These are phyloP conservation scores for Solanum sparsipilum DNA, from an alignment of 257 asterid species.

Conservation along the genomic window DNA sequence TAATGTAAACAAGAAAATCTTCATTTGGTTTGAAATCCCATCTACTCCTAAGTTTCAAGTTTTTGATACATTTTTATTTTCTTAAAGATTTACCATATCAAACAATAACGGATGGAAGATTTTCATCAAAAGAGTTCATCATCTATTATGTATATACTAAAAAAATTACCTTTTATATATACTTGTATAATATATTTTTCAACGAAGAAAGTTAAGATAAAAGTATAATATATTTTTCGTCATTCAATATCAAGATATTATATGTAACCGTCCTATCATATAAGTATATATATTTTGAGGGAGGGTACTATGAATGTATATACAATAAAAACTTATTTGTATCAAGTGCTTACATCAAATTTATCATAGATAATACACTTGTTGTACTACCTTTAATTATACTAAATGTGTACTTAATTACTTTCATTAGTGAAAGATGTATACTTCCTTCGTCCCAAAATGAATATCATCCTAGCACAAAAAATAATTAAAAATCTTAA, in stretches of 20 bases:
- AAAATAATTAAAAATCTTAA: background rate
- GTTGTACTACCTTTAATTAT: background rate
- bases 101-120: fast-evolving
- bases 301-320: background rate
- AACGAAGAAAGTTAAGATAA: background rate
- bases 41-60: background rate
- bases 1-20: background rate
- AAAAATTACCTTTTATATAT: background rate
- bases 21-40: background rate
- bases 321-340: background rate
- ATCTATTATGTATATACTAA: background rate
- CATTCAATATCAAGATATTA: background rate
- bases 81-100: background rate
- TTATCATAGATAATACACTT: background rate
- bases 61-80: background rate
- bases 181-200: background rate
- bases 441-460: background rate
- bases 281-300: background rate
- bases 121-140: background rate
- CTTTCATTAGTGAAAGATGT: background rate
- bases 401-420: background rate
- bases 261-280: background rate
- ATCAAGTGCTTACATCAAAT: background rate
- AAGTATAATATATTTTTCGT: background rate
- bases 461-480: background rate